Evolutionary conservation across 2,329 filamentous ascomycete genomes (phyloP), one percentile per base, ranked within the genome.

Genomic region (Nannizziopsis arthrosporioides): DNA sequence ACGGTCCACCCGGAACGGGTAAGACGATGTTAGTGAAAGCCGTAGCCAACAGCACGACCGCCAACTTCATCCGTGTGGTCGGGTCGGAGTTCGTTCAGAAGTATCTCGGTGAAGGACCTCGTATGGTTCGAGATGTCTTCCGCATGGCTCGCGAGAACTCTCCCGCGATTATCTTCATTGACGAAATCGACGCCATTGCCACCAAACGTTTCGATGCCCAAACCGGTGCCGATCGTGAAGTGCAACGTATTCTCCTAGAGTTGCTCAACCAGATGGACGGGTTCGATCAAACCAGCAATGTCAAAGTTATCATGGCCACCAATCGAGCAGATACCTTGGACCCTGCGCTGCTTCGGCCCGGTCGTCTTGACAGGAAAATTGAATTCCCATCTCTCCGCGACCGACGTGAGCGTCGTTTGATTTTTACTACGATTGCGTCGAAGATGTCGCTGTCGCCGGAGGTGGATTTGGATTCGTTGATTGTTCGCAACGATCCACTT

Each of bases 261-360:
- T 74, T 98, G 57, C 82, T 98, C 55, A 98, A 98, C 73, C 92
- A 98, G 71, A 98, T 98, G 92, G 92, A 98, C 66, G 92, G 92
- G 56, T 98, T 98, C 73, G 92, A 98, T 68, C 92, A 98, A 70
- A 94, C 88, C 0, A 85, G 87, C 66, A 98, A 98, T 68, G 92
- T 98, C 70, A 98, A 98, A 74, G 92, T 98, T 65, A 98, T 98
- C 72, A 98, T 98, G 92, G 92, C 92, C 57, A 98, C 92, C 57
- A 98, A 98, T 74, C 84, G 92, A 65, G 90, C 92, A 56, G 92
- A 96, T 68, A 98, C 92, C 5, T 77, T 98, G 55, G 92, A 98
- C 65, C 92, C 92, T 12, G 92, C 92, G 37, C 77, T 98, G 53
- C 79, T 98, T 53, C 87, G 92, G 60, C 92, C 92, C 30, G 92